Percentiles rank a stretch among this genome's conserved stretches.
phyloP scores from a whole-genome alignment of 2,329 filamentous ascomycete species.

The Teratosphaeria gauchensis region DNA sequence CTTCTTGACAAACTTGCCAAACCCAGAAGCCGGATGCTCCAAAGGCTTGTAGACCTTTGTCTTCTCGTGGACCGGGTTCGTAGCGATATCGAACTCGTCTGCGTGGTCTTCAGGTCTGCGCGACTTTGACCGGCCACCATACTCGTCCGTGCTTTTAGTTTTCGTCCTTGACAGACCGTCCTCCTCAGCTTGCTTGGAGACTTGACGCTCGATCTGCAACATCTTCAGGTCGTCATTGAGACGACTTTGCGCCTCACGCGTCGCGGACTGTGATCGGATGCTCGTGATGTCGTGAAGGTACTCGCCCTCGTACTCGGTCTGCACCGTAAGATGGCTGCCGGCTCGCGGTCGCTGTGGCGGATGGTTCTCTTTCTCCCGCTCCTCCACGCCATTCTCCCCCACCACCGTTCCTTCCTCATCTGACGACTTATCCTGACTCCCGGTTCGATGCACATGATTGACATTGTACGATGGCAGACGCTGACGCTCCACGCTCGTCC shows the following conservation, averaged over 20 bases:
- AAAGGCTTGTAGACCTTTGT: conserved; percentile 56
- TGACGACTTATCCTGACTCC: conserved; percentile 19
- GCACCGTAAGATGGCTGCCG: conserved; percentile 38
- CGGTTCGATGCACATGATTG: conserved; percentile 13
- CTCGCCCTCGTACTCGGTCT: conserved; percentile 31
- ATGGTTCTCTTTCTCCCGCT: conserved; percentile 6
- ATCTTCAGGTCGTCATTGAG: conserved; percentile 58
- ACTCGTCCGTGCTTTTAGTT: conserved; percentile 29
- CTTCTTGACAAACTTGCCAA: conserved; percentile 56
- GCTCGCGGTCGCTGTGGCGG: conserved; percentile 9
- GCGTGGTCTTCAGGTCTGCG: conserved; percentile 44
- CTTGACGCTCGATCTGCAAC: conserved; percentile 54
- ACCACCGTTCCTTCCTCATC: conserved; percentile 28
- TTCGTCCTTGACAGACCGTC: conserved; percentile 11
- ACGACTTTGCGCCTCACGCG: conserved; percentile 50
- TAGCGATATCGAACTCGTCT: conserved; percentile 58
- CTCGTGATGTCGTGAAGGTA: conserved; percentile 10
- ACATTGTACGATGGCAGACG: conserved; percentile 25
- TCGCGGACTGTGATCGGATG: conserved; percentile 43
- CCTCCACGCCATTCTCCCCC: conserved; percentile 13
- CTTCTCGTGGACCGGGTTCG: conserved; percentile 60
- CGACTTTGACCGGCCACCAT: conserved; percentile 44
- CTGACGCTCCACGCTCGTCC: conserved; percentile 7
- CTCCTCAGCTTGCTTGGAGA: conserved; percentile 35
- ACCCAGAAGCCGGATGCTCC: conserved; percentile 49